Percentiles rank a stretch among this genome's conserved stretches.
Conservation (phyloP, 1,284 basidiomycete genomes). For the Cystobasidiaceae sp. region DNA sequence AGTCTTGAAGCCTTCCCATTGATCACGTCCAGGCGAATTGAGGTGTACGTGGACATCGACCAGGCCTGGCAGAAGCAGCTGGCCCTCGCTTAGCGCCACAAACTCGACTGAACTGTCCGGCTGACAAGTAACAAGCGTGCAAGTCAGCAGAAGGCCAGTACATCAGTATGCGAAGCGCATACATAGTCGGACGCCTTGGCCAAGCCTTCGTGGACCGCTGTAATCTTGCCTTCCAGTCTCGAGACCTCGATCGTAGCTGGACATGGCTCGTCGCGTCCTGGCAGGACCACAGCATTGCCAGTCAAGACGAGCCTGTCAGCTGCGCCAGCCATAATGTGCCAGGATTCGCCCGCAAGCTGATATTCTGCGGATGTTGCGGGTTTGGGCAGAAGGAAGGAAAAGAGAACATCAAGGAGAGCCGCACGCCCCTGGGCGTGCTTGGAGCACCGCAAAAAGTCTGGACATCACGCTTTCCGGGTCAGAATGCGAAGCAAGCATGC, state of each 20-base stretch:
- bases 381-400: background rate
- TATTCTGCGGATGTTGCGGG: background rate
- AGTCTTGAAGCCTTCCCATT: conserved; percentile 78
- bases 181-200: conserved; percentile 25
- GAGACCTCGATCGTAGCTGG: conserved; percentile 70
- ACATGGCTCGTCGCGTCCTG: conserved; percentile 38
- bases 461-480: too few relatives aligned
- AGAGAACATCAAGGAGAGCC: background rate
- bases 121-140: too few relatives aligned
- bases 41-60: conserved; percentile 49
- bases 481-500: too few relatives aligned
- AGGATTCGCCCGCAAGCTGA: background rate
- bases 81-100: conserved; percentile 42
- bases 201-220: conserved; percentile 49
- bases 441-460: too few relatives aligned
- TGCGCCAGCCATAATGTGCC: background rate
- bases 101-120: too few relatives aligned
- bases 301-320: conserved; percentile 7
- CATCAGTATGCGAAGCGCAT: background rate
- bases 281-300: conserved; percentile 22
- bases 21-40: conserved; percentile 63
- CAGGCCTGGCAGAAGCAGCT: conserved; percentile 36
- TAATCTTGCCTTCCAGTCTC: conserved; percentile 61
- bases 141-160: background rate
- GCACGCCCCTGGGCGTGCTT: too few relatives aligned